Conservation (phyloP, 306 rosid species). For the Carpinus viminea region DNA sequence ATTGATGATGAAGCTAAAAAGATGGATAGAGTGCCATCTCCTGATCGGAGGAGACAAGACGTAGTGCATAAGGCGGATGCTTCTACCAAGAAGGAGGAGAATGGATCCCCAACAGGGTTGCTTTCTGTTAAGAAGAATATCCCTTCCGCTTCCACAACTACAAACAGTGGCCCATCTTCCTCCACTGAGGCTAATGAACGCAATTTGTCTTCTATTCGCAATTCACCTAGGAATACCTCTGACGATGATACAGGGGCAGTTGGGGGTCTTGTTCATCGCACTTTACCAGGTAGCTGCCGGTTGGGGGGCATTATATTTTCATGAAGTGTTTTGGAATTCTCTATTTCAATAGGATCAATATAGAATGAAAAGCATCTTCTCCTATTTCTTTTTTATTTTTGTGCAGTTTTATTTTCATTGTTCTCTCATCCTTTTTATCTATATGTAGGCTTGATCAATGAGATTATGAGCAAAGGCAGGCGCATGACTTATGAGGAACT, state of each 20-base stretch:
- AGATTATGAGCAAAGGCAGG: constrained; percentile 91
- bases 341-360: constrained; percentile 1
- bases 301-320: constrained; percentile 16
- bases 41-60: constrained; percentile 74
- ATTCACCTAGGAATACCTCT: constrained; percentile 74
- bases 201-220: constrained; percentile 55
- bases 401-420: background rate
- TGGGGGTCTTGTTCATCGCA: constrained; percentile 81
- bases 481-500: constrained; percentile 94
- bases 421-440: constrained; percentile 35
- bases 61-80: constrained; percentile 44
- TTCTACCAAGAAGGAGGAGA: constrained; percentile 61
- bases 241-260: constrained; percentile 75
- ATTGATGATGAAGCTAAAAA: constrained; percentile 72
- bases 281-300: constrained; percentile 83
- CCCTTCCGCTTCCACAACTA: constrained; percentile 53
- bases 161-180: constrained; percentile 65
- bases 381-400: constrained; percentile 1
- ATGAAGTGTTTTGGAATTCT: background rate
- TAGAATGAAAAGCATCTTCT: constrained; percentile 2
- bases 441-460: constrained; percentile 79
- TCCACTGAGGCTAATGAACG: constrained; percentile 67
- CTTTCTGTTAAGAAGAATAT: constrained; percentile 52
- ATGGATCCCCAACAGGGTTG: constrained; percentile 47
- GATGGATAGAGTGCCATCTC: constrained; percentile 54